A percentile compares a stretch with the other conserved stretches of the same genome.
phyloP scores from a whole-genome alignment of 441 rosid species.

The Raphanus hybrid region DNA sequence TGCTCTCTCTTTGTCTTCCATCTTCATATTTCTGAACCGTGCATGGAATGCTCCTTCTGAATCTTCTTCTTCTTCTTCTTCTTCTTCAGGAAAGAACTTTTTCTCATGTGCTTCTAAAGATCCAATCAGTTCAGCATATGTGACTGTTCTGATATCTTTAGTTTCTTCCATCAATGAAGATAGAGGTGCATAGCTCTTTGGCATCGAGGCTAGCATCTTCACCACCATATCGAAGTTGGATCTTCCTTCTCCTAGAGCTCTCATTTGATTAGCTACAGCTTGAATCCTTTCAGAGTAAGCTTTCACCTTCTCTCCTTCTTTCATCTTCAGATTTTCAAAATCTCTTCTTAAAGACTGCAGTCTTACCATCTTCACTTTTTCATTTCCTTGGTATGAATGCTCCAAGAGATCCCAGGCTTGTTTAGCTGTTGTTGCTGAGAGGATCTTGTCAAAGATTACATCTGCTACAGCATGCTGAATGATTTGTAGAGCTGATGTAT shows the following conservation, averaged over 20 bases:
- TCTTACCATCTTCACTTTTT: neutral
- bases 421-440: neutral
- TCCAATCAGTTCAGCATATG: neutral
- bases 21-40: neutral
- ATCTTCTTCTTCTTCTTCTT: too few relatives aligned
- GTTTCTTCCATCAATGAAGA: neutral
- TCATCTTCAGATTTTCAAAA: slow-evolving; percentile 14
- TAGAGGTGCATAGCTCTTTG: too few relatives aligned
- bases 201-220: too few relatives aligned
- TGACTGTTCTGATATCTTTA: neutral
- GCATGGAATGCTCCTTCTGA: neutral
- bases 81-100: neutral
- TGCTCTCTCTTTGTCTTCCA: neutral
- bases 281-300: too few relatives aligned
- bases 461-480: neutral
- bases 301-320: slow-evolving; percentile 7
- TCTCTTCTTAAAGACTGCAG: neutral
- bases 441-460: neutral
- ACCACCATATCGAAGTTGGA: too few relatives aligned
- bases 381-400: slow-evolving; percentile 14
- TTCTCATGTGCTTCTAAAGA: neutral
- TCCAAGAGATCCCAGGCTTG: neutral
- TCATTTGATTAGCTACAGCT: too few relatives aligned
- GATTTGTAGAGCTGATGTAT: neutral
- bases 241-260: too few relatives aligned